A percentile compares a stretch with the other conserved stretches of the same genome.
phyloP scores from a whole-genome alignment of 1,139 yeast genomes.

The Diutina siamensis region DNA sequence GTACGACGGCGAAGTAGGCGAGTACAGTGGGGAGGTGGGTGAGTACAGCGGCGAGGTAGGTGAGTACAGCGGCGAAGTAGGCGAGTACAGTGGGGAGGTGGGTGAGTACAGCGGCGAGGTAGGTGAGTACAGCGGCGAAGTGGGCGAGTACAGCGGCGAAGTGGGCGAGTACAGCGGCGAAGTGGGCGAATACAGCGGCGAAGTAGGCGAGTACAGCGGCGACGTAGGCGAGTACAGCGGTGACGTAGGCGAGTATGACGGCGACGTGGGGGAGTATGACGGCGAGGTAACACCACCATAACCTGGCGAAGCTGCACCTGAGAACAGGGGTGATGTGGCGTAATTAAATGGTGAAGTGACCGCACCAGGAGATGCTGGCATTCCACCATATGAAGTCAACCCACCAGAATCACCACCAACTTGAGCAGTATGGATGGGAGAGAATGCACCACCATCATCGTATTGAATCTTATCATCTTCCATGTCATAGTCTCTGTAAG shows the following conservation, averaged over 20 bases:
- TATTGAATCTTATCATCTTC: slow-evolving; percentile 64
- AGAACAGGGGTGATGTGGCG: slow-evolving; percentile 44
- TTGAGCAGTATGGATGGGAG: slow-evolving; percentile 88
- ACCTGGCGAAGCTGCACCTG: slow-evolving; percentile 29
- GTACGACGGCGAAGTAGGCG: slow-evolving; percentile 15
- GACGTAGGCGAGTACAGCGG: slow-evolving; percentile 57
- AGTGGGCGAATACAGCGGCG: slow-evolving; percentile 62
- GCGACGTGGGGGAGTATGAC: slow-evolving; percentile 57
- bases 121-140: slow-evolving; percentile 59
- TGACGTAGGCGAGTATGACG: slow-evolving; percentile 40
- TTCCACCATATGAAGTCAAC: slow-evolving; percentile 76
- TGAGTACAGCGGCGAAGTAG: slow-evolving; percentile 64
- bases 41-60: slow-evolving; percentile 50
- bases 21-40: slow-evolving; percentile 38
- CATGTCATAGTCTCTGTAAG: slow-evolving; percentile 75
- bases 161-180: slow-evolving; percentile 65
- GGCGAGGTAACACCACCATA: slow-evolving; percentile 51
- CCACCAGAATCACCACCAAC: slow-evolving; percentile 79
- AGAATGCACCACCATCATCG: slow-evolving; percentile 82
- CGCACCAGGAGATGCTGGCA: slow-evolving; percentile 36
- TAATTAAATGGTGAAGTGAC: slow-evolving; percentile 48
- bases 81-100: slow-evolving; percentile 54
- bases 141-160: slow-evolving; percentile 61
- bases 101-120: slow-evolving; percentile 58
- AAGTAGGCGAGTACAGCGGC: slow-evolving; percentile 62